Conservation (phyloP, 2,329 filamentous ascomycete species). For the Diaporthe sp. region DNA sequence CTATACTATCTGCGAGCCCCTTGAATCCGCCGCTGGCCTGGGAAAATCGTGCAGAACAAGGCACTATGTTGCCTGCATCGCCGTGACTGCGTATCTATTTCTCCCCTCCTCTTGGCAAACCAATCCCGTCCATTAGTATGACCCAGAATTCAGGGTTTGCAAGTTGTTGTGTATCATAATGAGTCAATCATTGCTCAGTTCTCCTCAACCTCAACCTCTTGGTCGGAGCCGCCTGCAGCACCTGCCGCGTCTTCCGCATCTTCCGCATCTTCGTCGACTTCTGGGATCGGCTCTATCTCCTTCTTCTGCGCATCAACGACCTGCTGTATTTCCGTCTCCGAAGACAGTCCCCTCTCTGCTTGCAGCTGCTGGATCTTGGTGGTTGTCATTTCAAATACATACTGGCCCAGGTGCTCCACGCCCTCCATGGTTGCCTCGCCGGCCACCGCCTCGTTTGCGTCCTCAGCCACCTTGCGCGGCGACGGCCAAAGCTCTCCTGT, state of each 20-base stretch:
- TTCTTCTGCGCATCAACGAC: slow-evolving; percentile 44
- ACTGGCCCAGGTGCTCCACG: slow-evolving; percentile 94
- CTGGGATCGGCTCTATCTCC: slow-evolving; percentile 49
- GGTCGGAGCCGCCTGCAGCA: slow-evolving; percentile 45
- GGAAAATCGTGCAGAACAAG: not conserved
- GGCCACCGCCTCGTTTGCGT: slow-evolving; percentile 63
- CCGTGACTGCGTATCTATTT: not conserved
- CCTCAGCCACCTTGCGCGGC: slow-evolving; percentile 62
- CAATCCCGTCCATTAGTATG: not conserved
- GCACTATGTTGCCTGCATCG: not conserved
- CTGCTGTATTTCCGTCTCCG: slow-evolving; percentile 45
- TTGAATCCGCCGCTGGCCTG: not conserved
- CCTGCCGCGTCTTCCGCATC: slow-evolving; percentile 48
- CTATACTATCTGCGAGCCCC: not conserved
- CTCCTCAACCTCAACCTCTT: slow-evolving; percentile 52
- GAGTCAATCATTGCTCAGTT: slow-evolving; percentile 38
- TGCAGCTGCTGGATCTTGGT: slow-evolving; percentile 67
- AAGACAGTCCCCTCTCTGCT: slow-evolving; percentile 53
- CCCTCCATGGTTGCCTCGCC: slow-evolving; percentile 84
- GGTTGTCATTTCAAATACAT: slow-evolving; percentile 96
- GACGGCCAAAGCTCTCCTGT: slow-evolving; percentile 90
- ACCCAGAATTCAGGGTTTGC: not conserved
- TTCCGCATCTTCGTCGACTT: slow-evolving; percentile 45
- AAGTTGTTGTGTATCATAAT: not conserved
- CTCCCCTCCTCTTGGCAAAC: not conserved